Base-by-base conservation (phyloP, 2,329 filamentous ascomycete genomes). In the Cadophora malorum region DNA sequence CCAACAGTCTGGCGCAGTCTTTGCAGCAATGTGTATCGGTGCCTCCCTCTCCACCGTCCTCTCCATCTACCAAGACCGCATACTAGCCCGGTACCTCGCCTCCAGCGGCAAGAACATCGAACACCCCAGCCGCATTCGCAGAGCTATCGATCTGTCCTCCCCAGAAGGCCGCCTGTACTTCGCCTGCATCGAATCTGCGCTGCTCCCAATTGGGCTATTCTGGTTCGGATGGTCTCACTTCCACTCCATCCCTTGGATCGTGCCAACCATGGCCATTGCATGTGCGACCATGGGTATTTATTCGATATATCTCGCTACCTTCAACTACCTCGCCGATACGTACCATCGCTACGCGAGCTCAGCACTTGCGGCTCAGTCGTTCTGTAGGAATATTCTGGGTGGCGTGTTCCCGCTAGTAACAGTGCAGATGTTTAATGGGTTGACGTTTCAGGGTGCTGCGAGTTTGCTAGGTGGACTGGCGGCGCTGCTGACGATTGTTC, bases 271-370 rank as follows among this genome's bases (percentile, higher is more conserved):
- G 3, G 90, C 88, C 0, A 84, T 97, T 41, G 87, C 84, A 0
- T 86, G 93, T 68, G 90, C 93, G 0, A 95, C 91, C 0, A 91
- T 95, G 83, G 91, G 94, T 33, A 96, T 97, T 71, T 95, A 93
- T 78, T 90, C 88, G 50, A 88, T 97, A 45, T 96, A 96, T 76
- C 85, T 97, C 0, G 90, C 94, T 2, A 92, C 93, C 0, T 97
- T 97, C 81, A 97, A 97, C 77, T 97, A 97, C 74, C 84, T 97
- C 1, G 93, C 94, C 23, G 94, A 97, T 76, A 90, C 90, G 1
- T 97, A 97, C 78, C 91, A 94, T 76, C 84, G 86, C 2, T 97
- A 95, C 74, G 93, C 94, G 0, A 93, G 90, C 49, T 96, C 92
- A 0, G 94, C 94, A 0, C 82, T 97, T 6, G 94, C 94, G 0